Base-by-base conservation (phyloP, 2,329 filamentous ascomycete genomes). In the Gnomoniopsis sp. region DNA sequence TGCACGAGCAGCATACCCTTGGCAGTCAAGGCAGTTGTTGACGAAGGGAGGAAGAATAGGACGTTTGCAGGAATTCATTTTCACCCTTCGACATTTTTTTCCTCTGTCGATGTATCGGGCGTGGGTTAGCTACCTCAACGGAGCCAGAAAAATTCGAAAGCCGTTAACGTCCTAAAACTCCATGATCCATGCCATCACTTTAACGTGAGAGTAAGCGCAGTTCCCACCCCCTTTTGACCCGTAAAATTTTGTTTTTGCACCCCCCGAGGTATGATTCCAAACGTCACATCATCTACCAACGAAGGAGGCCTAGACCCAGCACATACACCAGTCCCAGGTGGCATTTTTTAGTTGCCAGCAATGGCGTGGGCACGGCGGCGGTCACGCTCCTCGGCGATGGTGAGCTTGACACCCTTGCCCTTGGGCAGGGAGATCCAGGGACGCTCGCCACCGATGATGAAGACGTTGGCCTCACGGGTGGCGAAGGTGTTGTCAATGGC, bases 321-420 rank as follows among this genome's bases (percentile, higher is more conserved):
- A 34, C 14, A 11, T 4, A 11, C n/a, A n/a, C 21, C n/a, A 58
- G 41, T 30, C 43, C n/a, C 53, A 38, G n/a, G n/a, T n/a, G n/a
- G n/a, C n/a, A 30, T 41, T 59, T 66, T 69, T 81, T 84, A 83
- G 75, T 83, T 75, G 69, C 74, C 70, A 68, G 78, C 75, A 65
- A 80, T 69, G 66, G 77, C 65, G 68, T 74, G 69, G 68, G 93
- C 91, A 75, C 95, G 90, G 77, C 93, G 91, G 80, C 93, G 93
- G 82, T 99, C 93, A 85, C 93, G 88, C 91, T 99, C 93, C 86
- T 99, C 93, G 71, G 93, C 92, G 75, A 99, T 98, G 76, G 89
- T 88, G 79, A 98, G 91, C 91, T 97, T 96, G 85, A 99, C 95
- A 91, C 95, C 95, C 88, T 97, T 97, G 84, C 95, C 95, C 91